These are phyloP conservation scores for Pseudopyricularia cyperi DNA, from an alignment of 2,329 filamentous ascomycete species.

Conservation along the genomic window DNA sequence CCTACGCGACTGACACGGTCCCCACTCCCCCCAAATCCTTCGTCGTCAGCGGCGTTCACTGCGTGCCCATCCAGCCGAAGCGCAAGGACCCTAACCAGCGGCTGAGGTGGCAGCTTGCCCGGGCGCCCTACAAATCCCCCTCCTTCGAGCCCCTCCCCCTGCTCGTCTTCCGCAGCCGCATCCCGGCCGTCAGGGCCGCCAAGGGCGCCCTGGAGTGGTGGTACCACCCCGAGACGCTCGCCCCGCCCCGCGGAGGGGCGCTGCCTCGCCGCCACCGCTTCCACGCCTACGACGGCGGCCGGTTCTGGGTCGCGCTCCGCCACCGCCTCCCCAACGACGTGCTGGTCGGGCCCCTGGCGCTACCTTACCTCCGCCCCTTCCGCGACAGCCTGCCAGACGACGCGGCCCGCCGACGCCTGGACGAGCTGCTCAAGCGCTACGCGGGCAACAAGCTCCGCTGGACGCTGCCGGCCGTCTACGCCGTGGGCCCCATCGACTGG, in stretches of 20 bases:
- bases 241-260: background rate
- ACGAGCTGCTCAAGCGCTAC: conserved; percentile 29
- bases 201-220: conserved; percentile 8
- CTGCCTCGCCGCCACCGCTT: conserved; percentile 10
- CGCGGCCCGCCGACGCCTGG: conserved; percentile 18
- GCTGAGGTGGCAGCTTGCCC: conserved; percentile 30
- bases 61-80: conserved; percentile 21
- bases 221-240: conserved; percentile 14
- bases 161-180: conserved; percentile 6
- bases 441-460: conserved; percentile 43
- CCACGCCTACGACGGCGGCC: conserved; percentile 43
- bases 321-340: conserved; percentile 27
- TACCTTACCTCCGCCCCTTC: conserved; percentile 31
- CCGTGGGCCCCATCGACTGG: conserved; percentile 20
- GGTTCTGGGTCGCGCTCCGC: conserved; percentile 44
- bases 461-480: conserved; percentile 42
- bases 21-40: conserved; percentile 19
- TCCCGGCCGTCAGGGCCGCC: background rate
- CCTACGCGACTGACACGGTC: background rate
- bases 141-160: conserved; percentile 22
- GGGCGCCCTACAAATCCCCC: conserved; percentile 30
- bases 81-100: conserved; percentile 4
- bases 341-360: conserved; percentile 30
- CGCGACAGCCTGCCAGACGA: conserved; percentile 25
- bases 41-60: conserved; percentile 32